These are phyloP conservation scores for Xylariales sp. DNA, from an alignment of 2,329 filamentous ascomycete genomes.

Conservation along the genomic window DNA sequence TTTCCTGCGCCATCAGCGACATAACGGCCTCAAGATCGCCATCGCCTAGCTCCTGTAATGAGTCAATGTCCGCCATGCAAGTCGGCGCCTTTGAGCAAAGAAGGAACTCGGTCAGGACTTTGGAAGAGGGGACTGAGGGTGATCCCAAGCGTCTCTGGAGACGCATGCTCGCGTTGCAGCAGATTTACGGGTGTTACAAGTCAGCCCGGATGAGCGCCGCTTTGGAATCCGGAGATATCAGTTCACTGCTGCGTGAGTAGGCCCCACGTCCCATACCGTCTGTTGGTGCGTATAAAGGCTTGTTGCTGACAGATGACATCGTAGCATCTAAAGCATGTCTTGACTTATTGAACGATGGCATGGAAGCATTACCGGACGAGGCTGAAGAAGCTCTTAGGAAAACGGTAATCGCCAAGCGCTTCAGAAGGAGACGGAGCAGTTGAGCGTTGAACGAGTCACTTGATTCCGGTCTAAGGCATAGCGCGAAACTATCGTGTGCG, in stretches of 20 bases:
- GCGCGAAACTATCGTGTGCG: neutral
- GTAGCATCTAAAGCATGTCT: slow-evolving; percentile 28
- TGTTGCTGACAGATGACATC: neutral
- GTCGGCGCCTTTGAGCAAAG: slow-evolving; percentile 1
- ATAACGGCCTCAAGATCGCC: slow-evolving; percentile 1
- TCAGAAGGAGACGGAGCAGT: neutral
- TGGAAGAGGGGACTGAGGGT: slow-evolving; percentile 31
- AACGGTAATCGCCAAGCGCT: neutral
- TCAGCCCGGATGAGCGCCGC: slow-evolving; percentile 45
- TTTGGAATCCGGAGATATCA: slow-evolving; percentile 35
- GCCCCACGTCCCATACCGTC: neutral
- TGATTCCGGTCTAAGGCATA: neutral
- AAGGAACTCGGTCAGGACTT: slow-evolving; percentile 23
- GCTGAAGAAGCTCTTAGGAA: slow-evolving; percentile 15
- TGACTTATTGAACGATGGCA: slow-evolving; percentile 28
- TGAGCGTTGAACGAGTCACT: neutral
- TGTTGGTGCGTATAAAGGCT: neutral
- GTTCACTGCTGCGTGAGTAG: slow-evolving; percentile 40
- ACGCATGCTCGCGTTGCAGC: slow-evolving; percentile 45
- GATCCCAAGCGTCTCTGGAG: slow-evolving; percentile 40
- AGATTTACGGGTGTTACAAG: slow-evolving; percentile 43
- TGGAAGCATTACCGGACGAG: slow-evolving; percentile 23
- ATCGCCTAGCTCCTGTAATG: slow-evolving; percentile 1
- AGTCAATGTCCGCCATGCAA: neutral
- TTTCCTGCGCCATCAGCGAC: neutral